phyloP scores from a whole-genome alignment of 345 rosid genomes.

The Camelina neglecta region DNA sequence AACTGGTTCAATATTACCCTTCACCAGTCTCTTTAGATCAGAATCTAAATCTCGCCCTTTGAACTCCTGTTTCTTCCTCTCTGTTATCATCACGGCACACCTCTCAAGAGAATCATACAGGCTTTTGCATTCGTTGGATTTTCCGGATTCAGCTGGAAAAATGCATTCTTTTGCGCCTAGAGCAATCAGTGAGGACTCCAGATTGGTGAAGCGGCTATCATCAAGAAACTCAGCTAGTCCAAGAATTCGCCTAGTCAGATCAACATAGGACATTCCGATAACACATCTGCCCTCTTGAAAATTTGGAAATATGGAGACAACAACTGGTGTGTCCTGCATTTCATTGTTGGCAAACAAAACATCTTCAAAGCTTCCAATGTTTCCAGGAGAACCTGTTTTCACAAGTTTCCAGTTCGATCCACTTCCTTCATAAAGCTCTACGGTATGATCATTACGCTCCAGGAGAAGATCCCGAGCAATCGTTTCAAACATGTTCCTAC shows the following conservation, averaged over 20 bases:
- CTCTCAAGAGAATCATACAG: conserved; percentile 68
- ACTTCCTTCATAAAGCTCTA: conserved; percentile 88
- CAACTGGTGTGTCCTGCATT: conserved; percentile 90
- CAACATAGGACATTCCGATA: conserved; percentile 85
- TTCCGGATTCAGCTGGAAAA: conserved; percentile 74
- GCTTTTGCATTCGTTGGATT: conserved; percentile 59
- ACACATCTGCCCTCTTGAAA: conserved; percentile 72
- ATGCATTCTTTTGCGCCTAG: conserved; percentile 97
- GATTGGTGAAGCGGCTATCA: conserved; percentile 89
- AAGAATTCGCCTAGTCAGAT: conserved; percentile 72
- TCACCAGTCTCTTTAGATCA: conserved; percentile 85
- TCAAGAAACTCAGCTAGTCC: conserved; percentile 95
- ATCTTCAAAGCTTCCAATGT: conserved; percentile 95
- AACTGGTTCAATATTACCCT: conserved; percentile 83
- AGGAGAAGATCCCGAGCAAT: conserved; percentile 83
- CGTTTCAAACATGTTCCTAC: conserved; percentile 87
- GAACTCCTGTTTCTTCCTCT: conserved; percentile 86
- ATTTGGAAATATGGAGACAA: conserved; percentile 69
- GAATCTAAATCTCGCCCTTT: conserved; percentile 87
- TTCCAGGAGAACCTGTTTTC: conserved; percentile 90
- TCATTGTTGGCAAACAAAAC: conserved; percentile 91
- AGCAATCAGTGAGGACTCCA: conserved; percentile 91
- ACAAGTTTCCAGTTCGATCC: conserved; percentile 92
- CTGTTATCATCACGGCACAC: conserved; percentile 87
- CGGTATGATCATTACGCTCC: conserved; percentile 88